Percentiles rank a stretch among this genome's conserved stretches.
These are phyloP conservation scores for Phoenix roebelenii DNA, from an alignment of 176 grass and related monocot species.

Conservation along the genomic window DNA sequence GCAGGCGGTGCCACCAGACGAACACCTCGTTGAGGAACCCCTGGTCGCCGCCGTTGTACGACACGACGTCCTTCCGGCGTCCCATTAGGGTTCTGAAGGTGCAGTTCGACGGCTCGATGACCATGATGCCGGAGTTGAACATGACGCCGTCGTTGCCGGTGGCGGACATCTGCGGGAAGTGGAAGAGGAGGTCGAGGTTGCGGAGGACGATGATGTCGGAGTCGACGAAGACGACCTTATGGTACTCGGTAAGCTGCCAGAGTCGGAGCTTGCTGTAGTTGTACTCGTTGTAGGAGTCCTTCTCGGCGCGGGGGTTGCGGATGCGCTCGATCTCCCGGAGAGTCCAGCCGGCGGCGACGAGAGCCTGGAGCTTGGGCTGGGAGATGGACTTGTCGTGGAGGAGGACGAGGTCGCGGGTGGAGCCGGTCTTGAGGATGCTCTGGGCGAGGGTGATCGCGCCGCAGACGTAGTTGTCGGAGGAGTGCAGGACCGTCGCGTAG, in stretches of 20 bases:
- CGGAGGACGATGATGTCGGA: slow-evolving; percentile 87
- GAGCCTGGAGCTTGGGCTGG: slow-evolving; percentile 32
- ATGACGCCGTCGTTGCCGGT: slow-evolving; percentile 58
- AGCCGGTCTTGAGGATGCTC: no score
- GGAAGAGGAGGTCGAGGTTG: slow-evolving; percentile 62
- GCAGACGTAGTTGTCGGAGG: no score
- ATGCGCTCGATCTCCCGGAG: slow-evolving; percentile 57
- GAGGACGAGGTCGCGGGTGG: no score
- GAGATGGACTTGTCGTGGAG: slow-evolving; percentile 18
- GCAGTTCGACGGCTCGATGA: slow-evolving; percentile 83
- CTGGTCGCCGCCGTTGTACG: slow-evolving; percentile 98
- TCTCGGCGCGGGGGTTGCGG: slow-evolving; percentile 69
- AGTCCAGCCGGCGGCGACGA: slow-evolving; percentile 54
- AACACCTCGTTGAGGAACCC: slow-evolving; percentile 96
- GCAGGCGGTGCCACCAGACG: slow-evolving; percentile 95
- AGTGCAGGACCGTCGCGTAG: slow-evolving; percentile 39
- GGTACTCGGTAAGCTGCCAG: slow-evolving; percentile 83
- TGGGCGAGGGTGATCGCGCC: no score
- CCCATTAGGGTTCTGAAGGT: slow-evolving; percentile 49
- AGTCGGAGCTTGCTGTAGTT: slow-evolving; percentile 99
- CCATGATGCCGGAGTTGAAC: slow-evolving; percentile 91
- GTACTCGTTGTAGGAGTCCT: slow-evolving; percentile 85
- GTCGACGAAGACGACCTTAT: slow-evolving; percentile 82
- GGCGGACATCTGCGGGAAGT: slow-evolving; percentile 75
- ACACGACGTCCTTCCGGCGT: slow-evolving; percentile 34